Evolutionary conservation across 257 asterid genomes (phyloP), one percentile per base, ranked within the genome.

Genomic region (Handroanthus guayacan): DNA sequence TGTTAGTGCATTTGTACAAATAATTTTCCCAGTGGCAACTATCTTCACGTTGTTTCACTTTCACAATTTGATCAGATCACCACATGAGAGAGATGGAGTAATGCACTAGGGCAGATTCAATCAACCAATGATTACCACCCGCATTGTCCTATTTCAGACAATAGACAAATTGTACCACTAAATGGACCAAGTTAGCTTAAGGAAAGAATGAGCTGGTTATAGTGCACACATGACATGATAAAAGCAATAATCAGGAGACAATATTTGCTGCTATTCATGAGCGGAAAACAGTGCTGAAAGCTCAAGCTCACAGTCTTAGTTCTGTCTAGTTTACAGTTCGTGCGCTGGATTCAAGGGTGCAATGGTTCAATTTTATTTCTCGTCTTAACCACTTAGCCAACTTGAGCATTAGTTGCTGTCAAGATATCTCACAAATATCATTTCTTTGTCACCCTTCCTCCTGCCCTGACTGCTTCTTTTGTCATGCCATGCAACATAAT

Each of bases 401-500:
- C 51, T 39, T 51, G 64, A 69, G 16, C 37, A 52, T 50, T 25
- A 58, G 36, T 36, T 36, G 69, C 44, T 37, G 68, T 34, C 8
- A 34, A 17, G 47, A 64, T 36, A 62, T 62, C 62, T 8, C 38
- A 25, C 16, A 70, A 18, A 10, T 9, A 16, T 62, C 6, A 44
- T 58, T 11, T 7, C 70, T 44, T 12, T 9, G 5, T 50, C 77
- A n/a, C 12, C 18, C 41, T 78, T 57, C 25, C 31, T 67, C 38
- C 58, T 66, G 67, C 5, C 43, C 10, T 3, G 16, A 79, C 5
- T 10, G 45, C 60, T 17, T 2, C 36, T n/a, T 58, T n/a, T 43
- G 62, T 72, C 60, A 25, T 7, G 47, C 51, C 72, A 68, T 44
- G 58, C 43, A 11, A 64, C 52, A 74, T 62, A 20, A 54, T 66